These are phyloP conservation scores for Sicyos baderoa DNA, from an alignment of 306 rosid genomes.

Conservation along the genomic window DNA sequence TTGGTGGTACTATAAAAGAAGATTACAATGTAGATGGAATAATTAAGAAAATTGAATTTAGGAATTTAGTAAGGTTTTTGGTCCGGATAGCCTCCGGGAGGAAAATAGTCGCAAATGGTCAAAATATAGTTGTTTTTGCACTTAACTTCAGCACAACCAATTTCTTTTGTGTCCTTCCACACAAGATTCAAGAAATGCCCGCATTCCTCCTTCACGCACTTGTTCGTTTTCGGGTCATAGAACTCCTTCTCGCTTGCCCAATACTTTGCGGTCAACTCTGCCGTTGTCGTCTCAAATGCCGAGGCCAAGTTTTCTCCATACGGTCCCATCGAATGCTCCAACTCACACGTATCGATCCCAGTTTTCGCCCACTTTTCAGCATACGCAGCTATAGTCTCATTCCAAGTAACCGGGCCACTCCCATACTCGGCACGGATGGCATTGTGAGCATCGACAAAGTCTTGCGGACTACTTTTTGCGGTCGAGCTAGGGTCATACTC, in stretches of 20 bases:
- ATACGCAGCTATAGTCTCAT: not conserved
- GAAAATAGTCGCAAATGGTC: constrained; percentile 24
- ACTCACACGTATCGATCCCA: not conserved
- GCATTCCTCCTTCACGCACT: constrained; percentile 22
- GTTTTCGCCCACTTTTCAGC: not conserved
- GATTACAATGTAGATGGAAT: too few species aligned
- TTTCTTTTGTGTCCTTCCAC: constrained; percentile 11
- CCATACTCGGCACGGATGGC: not conserved
- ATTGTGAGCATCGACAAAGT: constrained; percentile 4
- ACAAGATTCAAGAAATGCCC: constrained; percentile 28
- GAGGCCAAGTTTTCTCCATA: constrained; percentile 27
- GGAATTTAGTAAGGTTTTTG: constrained; percentile 18
- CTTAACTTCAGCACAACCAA: constrained; percentile 31
- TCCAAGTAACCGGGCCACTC: not conserved
- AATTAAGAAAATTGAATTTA: not conserved
- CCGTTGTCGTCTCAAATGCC: not conserved
- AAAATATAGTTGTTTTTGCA: constrained; percentile 25
- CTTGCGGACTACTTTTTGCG: not conserved
- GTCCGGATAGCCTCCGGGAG: not conserved
- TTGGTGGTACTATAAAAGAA: too few species aligned
- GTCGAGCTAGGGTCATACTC: too few species aligned
- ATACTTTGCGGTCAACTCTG: constrained; percentile 6
- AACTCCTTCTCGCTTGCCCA: constrained; percentile 20
- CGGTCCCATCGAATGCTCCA: constrained; percentile 25
- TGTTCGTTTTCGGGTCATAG: constrained; percentile 14